These are phyloP conservation scores for Neofusicoccum sp. DNA, from an alignment of 2,329 filamentous ascomycete genomes.

Conservation along the genomic window DNA sequence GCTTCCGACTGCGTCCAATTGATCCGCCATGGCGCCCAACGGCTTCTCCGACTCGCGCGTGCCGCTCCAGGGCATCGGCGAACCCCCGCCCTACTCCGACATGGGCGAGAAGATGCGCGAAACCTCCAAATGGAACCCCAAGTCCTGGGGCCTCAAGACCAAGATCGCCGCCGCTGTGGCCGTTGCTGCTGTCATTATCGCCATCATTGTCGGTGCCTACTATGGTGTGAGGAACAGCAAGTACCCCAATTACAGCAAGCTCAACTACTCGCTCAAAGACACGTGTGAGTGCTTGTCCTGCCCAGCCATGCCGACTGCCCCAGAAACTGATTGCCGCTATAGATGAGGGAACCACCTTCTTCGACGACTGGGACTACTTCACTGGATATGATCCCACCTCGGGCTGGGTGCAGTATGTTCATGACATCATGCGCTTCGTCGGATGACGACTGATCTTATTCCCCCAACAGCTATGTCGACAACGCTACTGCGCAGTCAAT, in stretches of 20 bases:
- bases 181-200: constrained; percentile 53
- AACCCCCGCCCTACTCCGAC: constrained; percentile 11
- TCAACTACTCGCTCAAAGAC: constrained; percentile 13
- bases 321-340: constrained; percentile 32
- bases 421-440: background rate
- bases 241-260: constrained; percentile 20
- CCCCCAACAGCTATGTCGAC: constrained; percentile 22
- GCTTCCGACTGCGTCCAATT: too few relatives aligned
- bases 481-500: constrained; percentile 20
- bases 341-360: constrained; percentile 57
- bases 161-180: constrained; percentile 55
- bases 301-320: background rate
- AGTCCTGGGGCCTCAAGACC: constrained; percentile 45
- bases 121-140: constrained; percentile 19
- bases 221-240: constrained; percentile 8
- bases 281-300: constrained; percentile 64
- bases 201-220: constrained; percentile 57
- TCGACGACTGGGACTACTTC: constrained; percentile 36
- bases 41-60: background rate
- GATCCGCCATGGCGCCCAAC: background rate
- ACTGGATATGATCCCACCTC: constrained; percentile 30
- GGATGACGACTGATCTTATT: background rate
- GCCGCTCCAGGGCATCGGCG: background rate
- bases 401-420: constrained; percentile 34
- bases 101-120: background rate